phyloP scores from a whole-genome alignment of 768 basidiomycete species.

The Auriculariales sp. region DNA sequence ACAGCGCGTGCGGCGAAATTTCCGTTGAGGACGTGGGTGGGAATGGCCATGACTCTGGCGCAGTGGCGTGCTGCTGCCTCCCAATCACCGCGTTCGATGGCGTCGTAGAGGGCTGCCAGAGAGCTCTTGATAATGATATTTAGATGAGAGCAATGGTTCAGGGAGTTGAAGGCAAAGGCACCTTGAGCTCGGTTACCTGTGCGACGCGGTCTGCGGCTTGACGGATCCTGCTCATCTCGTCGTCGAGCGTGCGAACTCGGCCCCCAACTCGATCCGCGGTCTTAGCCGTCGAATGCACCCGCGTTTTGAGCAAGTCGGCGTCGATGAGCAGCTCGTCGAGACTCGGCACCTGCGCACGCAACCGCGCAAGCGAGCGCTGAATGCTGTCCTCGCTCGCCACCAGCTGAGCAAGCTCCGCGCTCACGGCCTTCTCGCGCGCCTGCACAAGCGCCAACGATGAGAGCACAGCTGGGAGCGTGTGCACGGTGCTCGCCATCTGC shows the following conservation, averaged over 20 bases:
- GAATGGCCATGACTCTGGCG: conserved; percentile 77
- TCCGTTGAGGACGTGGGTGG: conserved; percentile 62
- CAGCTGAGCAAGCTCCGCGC: conserved; percentile 53
- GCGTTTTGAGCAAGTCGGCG: conserved; percentile 35
- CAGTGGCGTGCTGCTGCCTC: conserved; percentile 88
- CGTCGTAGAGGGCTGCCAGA: conserved; percentile 33
- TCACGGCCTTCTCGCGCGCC: conserved; percentile 63
- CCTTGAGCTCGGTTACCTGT: conserved; percentile 93
- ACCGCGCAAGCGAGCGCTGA: conserved; percentile 39
- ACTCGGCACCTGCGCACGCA: conserved; percentile 44
- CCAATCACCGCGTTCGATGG: conserved; percentile 82
- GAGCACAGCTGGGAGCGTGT: conserved; percentile 55
- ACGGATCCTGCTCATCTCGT: conserved; percentile 81
- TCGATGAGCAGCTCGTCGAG: conserved; percentile 51
- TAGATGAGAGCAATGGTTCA: background rate
- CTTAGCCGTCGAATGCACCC: conserved; percentile 56
- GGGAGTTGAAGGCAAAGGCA: conserved; percentile 17
- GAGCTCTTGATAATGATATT: conserved; percentile 46
- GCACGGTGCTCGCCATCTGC: conserved; percentile 18
- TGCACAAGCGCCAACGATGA: conserved; percentile 63
- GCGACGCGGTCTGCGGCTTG: conserved; percentile 85
- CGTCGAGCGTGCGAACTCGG: conserved; percentile 75
- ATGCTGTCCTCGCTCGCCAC: conserved; percentile 58
- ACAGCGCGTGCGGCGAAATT: conserved; percentile 79
- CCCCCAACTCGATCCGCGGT: conserved; percentile 87